These are phyloP conservation scores for Bathelium albidoporum DNA, from an alignment of 495 filamentous ascomycete species.

Conservation along the genomic window DNA sequence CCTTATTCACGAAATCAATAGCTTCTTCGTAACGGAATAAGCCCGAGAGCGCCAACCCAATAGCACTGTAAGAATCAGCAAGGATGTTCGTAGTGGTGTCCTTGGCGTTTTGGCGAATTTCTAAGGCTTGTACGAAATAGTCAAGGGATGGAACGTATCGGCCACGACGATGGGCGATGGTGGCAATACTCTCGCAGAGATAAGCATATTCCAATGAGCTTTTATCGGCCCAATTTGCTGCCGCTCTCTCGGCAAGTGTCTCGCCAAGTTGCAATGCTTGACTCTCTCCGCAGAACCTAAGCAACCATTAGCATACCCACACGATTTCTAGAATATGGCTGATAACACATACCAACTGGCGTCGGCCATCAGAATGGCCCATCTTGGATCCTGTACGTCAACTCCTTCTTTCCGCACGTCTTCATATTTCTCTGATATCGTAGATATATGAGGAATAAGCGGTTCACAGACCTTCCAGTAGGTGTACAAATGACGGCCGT, in stretches of 20 bases:
- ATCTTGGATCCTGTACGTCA: not conserved
- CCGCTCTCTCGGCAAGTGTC: not conserved
- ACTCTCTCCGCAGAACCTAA: not conserved
- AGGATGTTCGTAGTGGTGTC: not conserved
- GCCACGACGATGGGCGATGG: not conserved
- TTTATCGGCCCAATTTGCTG: not conserved
- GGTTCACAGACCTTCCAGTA: not conserved
- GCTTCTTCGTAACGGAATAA: not conserved
- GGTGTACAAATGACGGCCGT: not conserved
- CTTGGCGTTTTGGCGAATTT: not conserved
- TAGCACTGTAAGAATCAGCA: not conserved
- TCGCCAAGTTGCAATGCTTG: not conserved
- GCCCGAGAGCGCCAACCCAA: not conserved
- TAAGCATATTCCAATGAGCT: not conserved
- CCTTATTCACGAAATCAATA: not conserved
- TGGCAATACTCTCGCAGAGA: not conserved
- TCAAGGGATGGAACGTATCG: not conserved
- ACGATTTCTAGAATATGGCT: not conserved
- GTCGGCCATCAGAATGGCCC: not conserved
- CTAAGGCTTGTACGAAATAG: not conserved
- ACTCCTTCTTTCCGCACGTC: not conserved
- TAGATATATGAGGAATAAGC: not conserved
- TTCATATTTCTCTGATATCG: not conserved
- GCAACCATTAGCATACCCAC: not conserved
- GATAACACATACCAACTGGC: not conserved